Evolutionary conservation across 129 eudicot species (phyloP), one percentile per base, ranked within the genome.

Genomic region (Kitagawia praeruptora): DNA sequence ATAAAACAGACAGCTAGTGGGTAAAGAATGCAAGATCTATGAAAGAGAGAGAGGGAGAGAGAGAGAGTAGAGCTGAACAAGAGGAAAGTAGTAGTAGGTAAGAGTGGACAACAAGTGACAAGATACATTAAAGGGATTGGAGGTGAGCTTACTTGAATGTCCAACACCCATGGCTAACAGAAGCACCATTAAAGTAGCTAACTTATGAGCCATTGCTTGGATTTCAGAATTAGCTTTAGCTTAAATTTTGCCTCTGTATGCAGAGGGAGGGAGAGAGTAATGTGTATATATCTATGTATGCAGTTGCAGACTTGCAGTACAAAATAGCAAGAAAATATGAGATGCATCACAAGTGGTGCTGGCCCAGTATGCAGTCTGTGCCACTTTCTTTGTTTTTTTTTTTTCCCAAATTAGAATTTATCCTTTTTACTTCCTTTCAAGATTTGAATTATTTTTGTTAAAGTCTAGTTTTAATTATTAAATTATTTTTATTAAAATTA

Each of bases 151-250:
- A 69, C 74, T 69, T 14, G 74, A 69, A 28, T 69, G 44, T 31
- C 40, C 42, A 28, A 69, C 42, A 14, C 19, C 9, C 74, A 28
- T 34, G n/a, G 74, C 74, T 15, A 69, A 69, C 23, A 69, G 4
- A 69, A 28, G 74, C 23, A 0, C 41, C 44, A 38, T 28, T 96
- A 97, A 83, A 93, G 88, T 3, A 96, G 97, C 78, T 10, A 25
- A 61, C 69, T 61, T 61, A 9, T 61, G 34, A 61, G 69, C 69
- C 69, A 61, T 61, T n/a, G 37, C 34, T 9, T 61, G 69, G 34
- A 61, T 61, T 61, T 61, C 15, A 61, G 67, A 58, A 23, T 4
- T 3, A n/a, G 67, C 13, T 58, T 58, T 54, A 7, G 64, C 28
- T 56, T 23, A 7, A 2, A 21, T 23, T 23, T 23, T 8, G 31